These are phyloP conservation scores for Globisporangium heterothallicum DNA, from an alignment of 352 stramenopile genomes.

Conservation along the genomic window DNA sequence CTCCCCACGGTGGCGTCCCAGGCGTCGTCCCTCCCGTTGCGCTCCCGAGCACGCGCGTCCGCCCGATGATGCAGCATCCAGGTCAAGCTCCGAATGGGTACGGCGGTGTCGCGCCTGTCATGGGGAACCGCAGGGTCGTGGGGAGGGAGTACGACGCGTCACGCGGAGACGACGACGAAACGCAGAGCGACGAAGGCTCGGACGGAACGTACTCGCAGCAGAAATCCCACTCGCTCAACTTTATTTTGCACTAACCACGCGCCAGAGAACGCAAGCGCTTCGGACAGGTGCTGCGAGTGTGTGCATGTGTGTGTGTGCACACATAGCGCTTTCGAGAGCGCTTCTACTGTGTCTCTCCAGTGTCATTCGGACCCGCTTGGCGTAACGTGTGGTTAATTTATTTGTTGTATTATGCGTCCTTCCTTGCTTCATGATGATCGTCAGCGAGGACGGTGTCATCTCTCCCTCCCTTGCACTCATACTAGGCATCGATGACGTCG, in stretches of 20 bases:
- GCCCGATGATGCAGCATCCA: conserved; percentile 1
- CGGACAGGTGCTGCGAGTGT: too few species aligned
- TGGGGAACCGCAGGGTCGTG: conserved; percentile 6
- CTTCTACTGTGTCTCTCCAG: too few species aligned
- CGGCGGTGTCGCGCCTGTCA: background rate
- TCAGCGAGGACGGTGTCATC: too few species aligned
- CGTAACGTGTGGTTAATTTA: background rate
- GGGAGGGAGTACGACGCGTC: conserved; percentile 19
- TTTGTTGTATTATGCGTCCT: background rate
- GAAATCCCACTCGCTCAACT: conserved; percentile 83
- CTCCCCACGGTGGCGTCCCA: background rate
- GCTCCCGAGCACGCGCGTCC: conserved; percentile 8
- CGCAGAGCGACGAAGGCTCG: conserved; percentile 47
- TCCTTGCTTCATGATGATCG: too few species aligned
- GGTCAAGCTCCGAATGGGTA: background rate
- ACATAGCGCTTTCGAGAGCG: too few species aligned
- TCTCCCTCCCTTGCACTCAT: too few species aligned
- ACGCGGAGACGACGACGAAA: conserved; percentile 8
- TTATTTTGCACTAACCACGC: conserved; percentile 66
- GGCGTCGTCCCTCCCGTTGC: conserved; percentile 1
- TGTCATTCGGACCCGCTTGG: too few species aligned
- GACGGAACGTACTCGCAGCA: conserved; percentile 48
- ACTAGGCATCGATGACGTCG: too few species aligned
- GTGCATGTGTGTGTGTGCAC: too few species aligned
- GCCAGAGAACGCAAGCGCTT: too few species aligned